A percentile compares a stretch with the other conserved stretches of the same genome.
These are phyloP conservation scores for Botrytis medusae DNA, from an alignment of 2,329 filamentous ascomycete species.

Conservation along the genomic window DNA sequence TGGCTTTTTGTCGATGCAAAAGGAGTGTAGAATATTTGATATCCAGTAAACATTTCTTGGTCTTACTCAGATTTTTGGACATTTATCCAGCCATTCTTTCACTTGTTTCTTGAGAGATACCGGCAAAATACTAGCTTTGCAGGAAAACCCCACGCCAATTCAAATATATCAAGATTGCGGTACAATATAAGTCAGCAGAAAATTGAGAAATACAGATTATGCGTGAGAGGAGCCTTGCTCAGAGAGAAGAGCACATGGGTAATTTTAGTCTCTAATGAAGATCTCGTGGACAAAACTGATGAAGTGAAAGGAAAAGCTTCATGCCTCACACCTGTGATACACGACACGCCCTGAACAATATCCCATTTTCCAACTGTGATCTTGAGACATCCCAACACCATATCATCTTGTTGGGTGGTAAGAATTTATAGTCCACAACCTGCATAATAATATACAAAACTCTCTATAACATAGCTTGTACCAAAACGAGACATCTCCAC, in stretches of 20 bases:
- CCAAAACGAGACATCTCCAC: neutral
- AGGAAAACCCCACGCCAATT: no score
- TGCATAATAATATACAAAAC: neutral
- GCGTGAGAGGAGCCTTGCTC: neutral
- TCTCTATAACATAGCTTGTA: neutral
- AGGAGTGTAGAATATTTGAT: neutral
- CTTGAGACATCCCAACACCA: neutral
- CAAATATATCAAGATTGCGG: neutral
- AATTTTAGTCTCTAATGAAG: neutral
- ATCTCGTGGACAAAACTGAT: neutral
- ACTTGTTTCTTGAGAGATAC: neutral
- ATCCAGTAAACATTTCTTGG: neutral
- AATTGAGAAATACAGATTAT: neutral
- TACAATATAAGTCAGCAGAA: neutral
- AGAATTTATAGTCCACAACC: neutral
- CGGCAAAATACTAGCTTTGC: neutral
- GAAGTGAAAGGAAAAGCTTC: neutral
- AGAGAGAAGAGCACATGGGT: neutral
- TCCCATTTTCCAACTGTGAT: neutral
- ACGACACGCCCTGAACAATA: neutral
- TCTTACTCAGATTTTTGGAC: neutral
- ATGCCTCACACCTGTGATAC: neutral
- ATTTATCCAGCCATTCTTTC: neutral
- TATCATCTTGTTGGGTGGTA: neutral
- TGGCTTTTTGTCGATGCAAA: neutral